Evolutionary conservation across 805 yeast genomes (phyloP), one percentile per base, ranked within the genome.

Genomic region (Barnettozyma sucrosica): DNA sequence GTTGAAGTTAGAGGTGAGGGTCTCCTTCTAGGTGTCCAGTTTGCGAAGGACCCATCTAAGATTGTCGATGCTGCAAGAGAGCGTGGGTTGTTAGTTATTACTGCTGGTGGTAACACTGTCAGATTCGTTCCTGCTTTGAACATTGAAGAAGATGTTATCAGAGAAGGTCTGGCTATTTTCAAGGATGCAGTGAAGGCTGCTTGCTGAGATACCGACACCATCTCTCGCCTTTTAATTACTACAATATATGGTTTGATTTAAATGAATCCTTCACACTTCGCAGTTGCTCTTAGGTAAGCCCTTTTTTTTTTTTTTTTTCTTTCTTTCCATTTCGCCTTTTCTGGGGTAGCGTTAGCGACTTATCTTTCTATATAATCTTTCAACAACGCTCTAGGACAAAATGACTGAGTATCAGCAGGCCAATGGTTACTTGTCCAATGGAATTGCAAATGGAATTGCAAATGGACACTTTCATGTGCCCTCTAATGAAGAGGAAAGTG

Each of bases 111-210:
- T 56, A 89, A 89, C 64, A 92, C 93, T 9, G 70, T 93, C 46
- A 80, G 99, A 68, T 74, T 93, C 53, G 93, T 92, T 26, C 99
- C 99, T 28, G 93, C 98, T 7, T 74, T 93, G 62, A 89, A 85
- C 55, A 89, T 90, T 51, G 82, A 80, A 25, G 81, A 83, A 45
- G 81, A 79, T 25, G 79, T 75, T 36, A 80, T 89, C 37, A 72
- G 72, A 39, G 77, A 80, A 53, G 99, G 98, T 30, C 66, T 93
- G 44, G 74, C 73, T 13, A 77, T 89, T 39, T 77, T 92, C 49
- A 83, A 77, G 48, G 63, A 73, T 36, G 81, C 85, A 24, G 62
- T 85, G 23, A 66, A 63, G 43, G 57, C 63, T 36, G 64, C 63
- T 21, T 55, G 47, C n/a, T 43, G 23, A 37, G 14, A 14, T 37